Percentiles rank a stretch among this genome's conserved stretches.
These are phyloP conservation scores for Vickermania ingenoplastis DNA, from an alignment of 208 protist genomes.

Conservation along the genomic window DNA sequence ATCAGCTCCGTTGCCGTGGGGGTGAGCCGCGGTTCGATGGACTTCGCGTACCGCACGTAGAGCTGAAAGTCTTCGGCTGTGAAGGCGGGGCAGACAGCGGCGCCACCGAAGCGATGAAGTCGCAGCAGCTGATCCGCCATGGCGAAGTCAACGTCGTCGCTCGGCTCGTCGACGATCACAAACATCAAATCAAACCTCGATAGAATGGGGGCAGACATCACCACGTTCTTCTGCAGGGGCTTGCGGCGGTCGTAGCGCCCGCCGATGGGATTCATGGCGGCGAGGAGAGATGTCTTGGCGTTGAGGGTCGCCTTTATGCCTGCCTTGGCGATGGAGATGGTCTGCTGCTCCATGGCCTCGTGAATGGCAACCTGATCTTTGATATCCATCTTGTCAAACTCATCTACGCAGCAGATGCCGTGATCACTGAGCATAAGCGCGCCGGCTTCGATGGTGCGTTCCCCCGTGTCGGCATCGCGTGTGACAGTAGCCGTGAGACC, in stretches of 20 bases:
- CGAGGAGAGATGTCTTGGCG: conserved; percentile 96
- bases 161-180: conserved; percentile 96
- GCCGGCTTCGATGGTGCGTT: conserved; percentile 99
- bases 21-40: conserved; percentile 85
- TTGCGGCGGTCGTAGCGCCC: conserved; percentile 93
- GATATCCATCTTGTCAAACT: conserved; percentile 99
- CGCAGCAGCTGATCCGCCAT: conserved; percentile 97
- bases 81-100: conserved; percentile 63
- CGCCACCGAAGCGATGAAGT: conserved; percentile 85
- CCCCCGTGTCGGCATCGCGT: conserved; percentile 97
- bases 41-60: conserved; percentile 91
- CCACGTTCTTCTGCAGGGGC: conserved; percentile 90
- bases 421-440: conserved; percentile 99
- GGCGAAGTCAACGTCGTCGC: conserved; percentile 92
- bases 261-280: conserved; percentile 97
- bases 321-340: conserved; percentile 99
- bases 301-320: conserved; percentile 99
- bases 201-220: conserved; percentile 97
- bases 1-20: conserved; percentile 82
- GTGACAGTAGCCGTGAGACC: conserved; percentile 97
- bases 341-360: conserved; percentile 99
- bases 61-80: conserved; percentile 79
- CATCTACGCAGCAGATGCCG: conserved; percentile 99
- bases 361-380: conserved; percentile 99
- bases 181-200: conserved; percentile 99